These are phyloP conservation scores for Exserohilum rostratum DNA, from an alignment of 2,329 filamentous ascomycete genomes.

Conservation along the genomic window DNA sequence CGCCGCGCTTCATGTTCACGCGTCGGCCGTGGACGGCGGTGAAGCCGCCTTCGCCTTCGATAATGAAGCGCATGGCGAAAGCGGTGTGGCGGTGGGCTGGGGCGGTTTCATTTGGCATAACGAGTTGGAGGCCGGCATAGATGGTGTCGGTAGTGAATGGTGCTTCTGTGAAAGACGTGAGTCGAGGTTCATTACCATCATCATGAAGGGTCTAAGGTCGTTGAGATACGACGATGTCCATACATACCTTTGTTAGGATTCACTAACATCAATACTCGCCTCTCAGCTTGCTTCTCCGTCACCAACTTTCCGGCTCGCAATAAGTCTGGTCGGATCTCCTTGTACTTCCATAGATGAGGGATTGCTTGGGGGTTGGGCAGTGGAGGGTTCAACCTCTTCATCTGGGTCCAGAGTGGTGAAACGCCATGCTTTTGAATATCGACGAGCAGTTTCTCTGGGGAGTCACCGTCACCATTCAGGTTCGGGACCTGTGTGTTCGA, in stretches of 20 bases:
- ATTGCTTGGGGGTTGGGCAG: slow-evolving; percentile 52
- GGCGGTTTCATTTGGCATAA: slow-evolving; percentile 62
- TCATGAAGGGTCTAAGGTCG: not conserved
- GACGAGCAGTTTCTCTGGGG: not conserved
- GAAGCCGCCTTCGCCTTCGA: slow-evolving; percentile 62
- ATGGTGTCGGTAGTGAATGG: slow-evolving; percentile 65
- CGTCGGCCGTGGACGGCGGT: slow-evolving; percentile 63
- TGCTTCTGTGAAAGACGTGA: slow-evolving; percentile 44
- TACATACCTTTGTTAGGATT: slow-evolving; percentile 45
- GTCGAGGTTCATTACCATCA: not conserved
- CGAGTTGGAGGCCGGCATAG: slow-evolving; percentile 63
- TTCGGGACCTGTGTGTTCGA: not conserved
- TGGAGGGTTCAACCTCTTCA: slow-evolving; percentile 56
- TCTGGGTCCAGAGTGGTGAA: slow-evolving; percentile 57
- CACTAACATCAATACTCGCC: slow-evolving; percentile 51
- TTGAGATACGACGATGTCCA: not conserved
- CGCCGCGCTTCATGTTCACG: slow-evolving; percentile 59
- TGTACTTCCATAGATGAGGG: slow-evolving; percentile 49
- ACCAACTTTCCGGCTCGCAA: slow-evolving; percentile 47
- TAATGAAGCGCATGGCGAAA: slow-evolving; percentile 64
- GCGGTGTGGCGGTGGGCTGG: slow-evolving; percentile 63
- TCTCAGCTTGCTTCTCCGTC: slow-evolving; percentile 47
- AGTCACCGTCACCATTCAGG: not conserved
- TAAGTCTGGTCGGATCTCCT: slow-evolving; percentile 44
- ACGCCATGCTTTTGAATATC: slow-evolving; percentile 1